phyloP scores from a whole-genome alignment of 169 alveolate species.

The Eimeria falciformis region DNA sequence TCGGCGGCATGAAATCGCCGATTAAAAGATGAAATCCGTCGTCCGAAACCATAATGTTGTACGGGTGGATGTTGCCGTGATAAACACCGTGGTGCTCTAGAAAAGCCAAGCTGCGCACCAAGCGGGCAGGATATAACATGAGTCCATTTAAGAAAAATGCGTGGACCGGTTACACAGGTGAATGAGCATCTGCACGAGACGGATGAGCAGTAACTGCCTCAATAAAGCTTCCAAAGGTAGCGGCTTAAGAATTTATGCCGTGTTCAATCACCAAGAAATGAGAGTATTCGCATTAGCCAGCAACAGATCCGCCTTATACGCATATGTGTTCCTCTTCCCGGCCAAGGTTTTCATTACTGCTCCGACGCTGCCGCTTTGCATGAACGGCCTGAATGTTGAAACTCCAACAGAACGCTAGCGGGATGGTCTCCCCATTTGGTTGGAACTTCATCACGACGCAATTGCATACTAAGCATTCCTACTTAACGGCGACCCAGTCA shows the following conservation, averaged over 20 bases:
- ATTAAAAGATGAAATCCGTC: slow-evolving; percentile 76
- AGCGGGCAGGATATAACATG: too few relatives aligned
- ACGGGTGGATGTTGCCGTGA: slow-evolving; percentile 76
- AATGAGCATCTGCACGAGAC: too few relatives aligned
- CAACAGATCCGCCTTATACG: slow-evolving; percentile 67
- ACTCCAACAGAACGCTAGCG: too few relatives aligned
- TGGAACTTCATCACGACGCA: too few relatives aligned
- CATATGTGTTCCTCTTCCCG: slow-evolving; percentile 62
- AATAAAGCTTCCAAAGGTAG: too few relatives aligned
- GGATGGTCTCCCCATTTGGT: background rate
- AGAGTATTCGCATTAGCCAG: slow-evolving; percentile 70
- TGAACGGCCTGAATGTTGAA: slow-evolving; percentile 62
- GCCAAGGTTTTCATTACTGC: slow-evolving; percentile 69
- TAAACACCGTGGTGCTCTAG: slow-evolving; percentile 69
- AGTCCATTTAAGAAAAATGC: too few relatives aligned
- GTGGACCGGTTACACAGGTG: too few relatives aligned
- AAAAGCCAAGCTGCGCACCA: slow-evolving; percentile 69
- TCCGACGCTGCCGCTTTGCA: slow-evolving; percentile 77
- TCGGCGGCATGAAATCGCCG: slow-evolving; percentile 74
- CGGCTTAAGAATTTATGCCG: too few relatives aligned
- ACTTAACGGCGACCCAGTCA: too few relatives aligned
- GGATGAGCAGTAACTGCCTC: too few relatives aligned
- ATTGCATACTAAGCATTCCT: too few relatives aligned
- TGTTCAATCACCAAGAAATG: slow-evolving; percentile 41
- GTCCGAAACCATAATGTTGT: slow-evolving; percentile 77